Percentiles rank a stretch among this genome's conserved stretches.
Evolutionary conservation across 176 grass and related monocot genomes (phyloP).

Genomic region (Triticum turgidum): DNA sequence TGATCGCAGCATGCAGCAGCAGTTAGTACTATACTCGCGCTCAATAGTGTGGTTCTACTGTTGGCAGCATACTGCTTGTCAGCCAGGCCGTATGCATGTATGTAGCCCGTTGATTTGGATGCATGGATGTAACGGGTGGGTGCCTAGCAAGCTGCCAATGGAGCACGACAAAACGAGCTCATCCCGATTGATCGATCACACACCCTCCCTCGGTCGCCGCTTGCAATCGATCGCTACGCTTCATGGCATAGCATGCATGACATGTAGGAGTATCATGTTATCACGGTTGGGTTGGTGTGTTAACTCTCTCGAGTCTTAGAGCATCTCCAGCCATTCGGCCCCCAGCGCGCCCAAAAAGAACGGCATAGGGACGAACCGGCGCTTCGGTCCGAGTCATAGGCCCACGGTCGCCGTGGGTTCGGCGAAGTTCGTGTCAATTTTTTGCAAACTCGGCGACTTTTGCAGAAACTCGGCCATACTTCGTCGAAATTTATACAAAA

Average conservation of each 20-base stretch:
- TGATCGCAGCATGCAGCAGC: neutral
- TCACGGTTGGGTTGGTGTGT: neutral
- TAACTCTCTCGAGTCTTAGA: constrained; percentile 1
- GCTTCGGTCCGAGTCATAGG: too few species aligned
- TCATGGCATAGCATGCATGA: neutral
- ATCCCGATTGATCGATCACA: constrained; percentile 38
- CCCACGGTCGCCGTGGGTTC: too few species aligned
- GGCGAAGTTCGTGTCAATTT: too few species aligned
- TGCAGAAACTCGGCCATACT: too few species aligned
- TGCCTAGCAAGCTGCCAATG: constrained; percentile 32
- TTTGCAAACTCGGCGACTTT: too few species aligned
- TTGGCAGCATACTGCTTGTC: constrained; percentile 30
- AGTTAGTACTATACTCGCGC: constrained; percentile 1
- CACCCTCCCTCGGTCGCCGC: constrained; percentile 17
- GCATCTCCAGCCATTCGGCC: too few species aligned
- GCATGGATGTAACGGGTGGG: neutral
- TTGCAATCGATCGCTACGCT: neutral
- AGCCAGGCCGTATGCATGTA: constrained; percentile 22
- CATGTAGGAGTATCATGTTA: neutral
- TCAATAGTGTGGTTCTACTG: constrained; percentile 34
- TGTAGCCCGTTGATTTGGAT: constrained; percentile 38
- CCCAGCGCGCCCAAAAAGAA: too few species aligned
- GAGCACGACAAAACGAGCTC: neutral
- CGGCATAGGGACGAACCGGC: too few species aligned
- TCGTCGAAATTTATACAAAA: too few species aligned